Evolutionary conservation across 305 asterid species (phyloP), one percentile per base, ranked within the genome.

Genomic region (Fraxinus greggii): DNA sequence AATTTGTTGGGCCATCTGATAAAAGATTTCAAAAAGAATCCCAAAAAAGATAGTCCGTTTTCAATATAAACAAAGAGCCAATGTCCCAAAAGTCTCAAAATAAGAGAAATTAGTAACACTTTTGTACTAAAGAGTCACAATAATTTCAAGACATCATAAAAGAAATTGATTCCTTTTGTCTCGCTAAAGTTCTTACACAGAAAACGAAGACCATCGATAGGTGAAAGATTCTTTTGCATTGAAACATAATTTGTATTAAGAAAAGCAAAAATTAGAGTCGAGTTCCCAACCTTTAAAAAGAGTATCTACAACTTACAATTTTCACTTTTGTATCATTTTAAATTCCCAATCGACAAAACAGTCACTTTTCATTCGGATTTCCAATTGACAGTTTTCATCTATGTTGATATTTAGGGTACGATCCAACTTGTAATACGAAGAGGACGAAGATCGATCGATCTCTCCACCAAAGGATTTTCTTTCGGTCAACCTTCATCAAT

Each of bases 51-150:
- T 45, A 54, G 67, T 63, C 82, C 77, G 79, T 86, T 45, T 76
- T 79, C 69, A 79, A 77, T 74, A 35, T 82, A 84, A 86, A 82
- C 59, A 72, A 86, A 61, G 78, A 77, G 70, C 81, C 84, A 85
- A 84, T 84, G 87, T 84, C 86, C 89, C 89, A 84, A 86, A 82
- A 61, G 87, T 61, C 86, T 77, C 78, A 36, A 84, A 79, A 82
- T 80, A 79, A 72, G 80, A 15, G 21, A 86, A 72, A 28, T 67
- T 87, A 75, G 75, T 82, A 86, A 86, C 80, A 48, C 7, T 15
- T 80, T 80, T 45, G 2, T 1, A 48, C 59, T 15, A 4, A 48
- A 48, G 59, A 79, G 69, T 29, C 61, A 77, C 81, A 82, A 84
- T 87, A 36, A 82, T 87, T 80, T 87, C 89, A 80, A 75, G 83